A percentile compares a stretch with the other conserved stretches of the same genome.
These are phyloP conservation scores for Volvox reticuliferus DNA, from an alignment of 139 green algal genomes.

Conservation along the genomic window DNA sequence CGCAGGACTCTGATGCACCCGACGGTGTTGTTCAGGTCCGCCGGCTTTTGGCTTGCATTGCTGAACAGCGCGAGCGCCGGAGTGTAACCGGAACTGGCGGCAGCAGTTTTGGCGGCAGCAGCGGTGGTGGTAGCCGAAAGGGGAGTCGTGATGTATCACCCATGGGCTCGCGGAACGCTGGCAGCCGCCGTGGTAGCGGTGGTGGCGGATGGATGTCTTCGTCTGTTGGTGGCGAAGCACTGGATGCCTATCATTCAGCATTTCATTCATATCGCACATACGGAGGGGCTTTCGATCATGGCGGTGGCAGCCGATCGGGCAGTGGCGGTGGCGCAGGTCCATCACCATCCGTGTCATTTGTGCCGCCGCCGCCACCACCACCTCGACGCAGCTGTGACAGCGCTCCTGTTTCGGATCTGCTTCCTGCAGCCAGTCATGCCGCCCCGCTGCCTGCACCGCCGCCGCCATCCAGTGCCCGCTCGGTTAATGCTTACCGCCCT, in stretches of 20 bases:
- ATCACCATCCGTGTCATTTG: neutral
- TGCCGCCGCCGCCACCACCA: constrained; percentile 13
- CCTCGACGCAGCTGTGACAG: constrained; percentile 27
- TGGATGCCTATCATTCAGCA: neutral
- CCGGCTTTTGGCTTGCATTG: constrained; percentile 25
- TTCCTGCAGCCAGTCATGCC: neutral
- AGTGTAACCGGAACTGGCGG: neutral
- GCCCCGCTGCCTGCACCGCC: neutral
- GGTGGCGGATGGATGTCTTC: constrained; percentile 13
- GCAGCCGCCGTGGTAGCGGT: constrained; percentile 11
- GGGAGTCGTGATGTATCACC: constrained; percentile 39
- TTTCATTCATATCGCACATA: neutral
- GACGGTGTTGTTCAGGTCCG: constrained; percentile 36
- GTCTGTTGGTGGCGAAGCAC: neutral
- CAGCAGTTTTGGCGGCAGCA: constrained; percentile 29
- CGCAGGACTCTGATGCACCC: constrained; percentile 32
- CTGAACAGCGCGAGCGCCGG: constrained; percentile 43
- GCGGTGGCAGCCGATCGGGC: neutral
- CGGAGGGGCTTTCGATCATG: constrained; percentile 12
- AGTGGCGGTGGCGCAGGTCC: neutral
- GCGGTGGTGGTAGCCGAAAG: constrained; percentile 30
- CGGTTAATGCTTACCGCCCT: constrained; percentile 33
- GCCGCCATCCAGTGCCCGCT: neutral
- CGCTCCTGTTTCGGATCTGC: neutral
- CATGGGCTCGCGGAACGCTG: neutral